These are phyloP conservation scores for Pleurotus tuber-regium DNA, from an alignment of 768 basidiomycete genomes.

Conservation along the genomic window DNA sequence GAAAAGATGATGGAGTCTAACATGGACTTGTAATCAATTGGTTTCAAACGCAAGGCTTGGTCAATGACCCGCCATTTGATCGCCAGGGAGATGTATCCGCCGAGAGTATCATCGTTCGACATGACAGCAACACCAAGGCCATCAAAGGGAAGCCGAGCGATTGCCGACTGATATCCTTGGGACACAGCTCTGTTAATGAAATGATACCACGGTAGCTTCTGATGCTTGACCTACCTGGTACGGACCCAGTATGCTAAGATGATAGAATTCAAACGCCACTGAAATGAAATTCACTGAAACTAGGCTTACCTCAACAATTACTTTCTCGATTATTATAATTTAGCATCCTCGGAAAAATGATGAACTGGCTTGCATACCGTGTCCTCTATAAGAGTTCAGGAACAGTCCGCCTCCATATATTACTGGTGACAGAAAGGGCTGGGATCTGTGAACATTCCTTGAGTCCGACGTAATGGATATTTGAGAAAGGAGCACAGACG, in stretches of 20 bases:
- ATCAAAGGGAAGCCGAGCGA: slow-evolving; percentile 13
- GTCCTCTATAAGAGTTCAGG: slow-evolving; percentile 22
- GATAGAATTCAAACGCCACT: neutral
- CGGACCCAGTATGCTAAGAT: neutral
- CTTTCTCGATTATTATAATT: neutral
- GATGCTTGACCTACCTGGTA: neutral
- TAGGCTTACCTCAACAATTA: slow-evolving; percentile 4
- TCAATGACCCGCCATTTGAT: slow-evolving; percentile 12
- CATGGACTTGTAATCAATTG: slow-evolving; percentile 24
- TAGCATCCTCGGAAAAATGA: neutral
- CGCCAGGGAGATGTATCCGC: slow-evolving; percentile 3
- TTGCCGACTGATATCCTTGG: slow-evolving; percentile 19
- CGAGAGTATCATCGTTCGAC: slow-evolving; percentile 14
- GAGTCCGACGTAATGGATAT: neutral
- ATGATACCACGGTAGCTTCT: neutral
- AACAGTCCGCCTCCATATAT: slow-evolving; percentile 29
- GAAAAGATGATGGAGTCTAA: slow-evolving; percentile 1
- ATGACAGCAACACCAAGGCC: slow-evolving; percentile 14
- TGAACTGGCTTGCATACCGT: slow-evolving; percentile 20
- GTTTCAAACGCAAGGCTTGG: slow-evolving; percentile 13
- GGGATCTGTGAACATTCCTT: slow-evolving; percentile 5
- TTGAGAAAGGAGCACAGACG: neutral
- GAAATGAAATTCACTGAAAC: neutral
- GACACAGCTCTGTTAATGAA: too few species aligned
- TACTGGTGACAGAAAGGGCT: slow-evolving; percentile 20